phyloP scores from a whole-genome alignment of 2,329 filamentous ascomycete genomes.

The Nigrospora oryzae region DNA sequence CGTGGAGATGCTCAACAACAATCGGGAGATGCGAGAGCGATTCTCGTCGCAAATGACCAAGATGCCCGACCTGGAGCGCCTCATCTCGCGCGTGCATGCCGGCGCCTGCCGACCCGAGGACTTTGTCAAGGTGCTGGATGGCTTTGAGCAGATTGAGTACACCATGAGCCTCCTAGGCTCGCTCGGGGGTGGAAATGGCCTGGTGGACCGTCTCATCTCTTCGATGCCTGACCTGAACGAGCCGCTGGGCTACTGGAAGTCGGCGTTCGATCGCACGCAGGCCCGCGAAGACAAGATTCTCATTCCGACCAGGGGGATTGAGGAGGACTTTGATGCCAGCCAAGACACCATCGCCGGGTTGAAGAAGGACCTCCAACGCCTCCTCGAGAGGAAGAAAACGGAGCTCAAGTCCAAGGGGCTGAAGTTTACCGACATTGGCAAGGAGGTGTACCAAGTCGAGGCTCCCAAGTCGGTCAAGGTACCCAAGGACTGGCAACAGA shows the following conservation, averaged over 20 bases:
- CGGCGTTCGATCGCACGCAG: constrained; percentile 77
- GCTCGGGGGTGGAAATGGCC: constrained; percentile 67
- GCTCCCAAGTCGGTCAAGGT: constrained; percentile 79
- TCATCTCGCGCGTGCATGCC: constrained; percentile 91
- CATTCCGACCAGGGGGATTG: constrained; percentile 78
- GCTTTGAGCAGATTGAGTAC: constrained; percentile 96
- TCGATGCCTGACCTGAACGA: constrained; percentile 78
- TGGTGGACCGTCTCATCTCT: constrained; percentile 75
- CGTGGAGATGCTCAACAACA: constrained; percentile 84
- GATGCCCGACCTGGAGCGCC: constrained; percentile 86
- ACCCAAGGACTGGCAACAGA: constrained; percentile 85
- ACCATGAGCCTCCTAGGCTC: constrained; percentile 73
- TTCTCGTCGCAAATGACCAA: constrained; percentile 84
- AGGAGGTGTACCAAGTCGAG: constrained; percentile 95
- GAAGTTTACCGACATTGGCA: constrained; percentile 78
- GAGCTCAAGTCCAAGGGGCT: constrained; percentile 67
- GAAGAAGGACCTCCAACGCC: constrained; percentile 59
- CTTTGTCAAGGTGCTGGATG: constrained; percentile 87
- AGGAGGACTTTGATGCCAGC: constrained; percentile 85
- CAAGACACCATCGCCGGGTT: constrained; percentile 69
- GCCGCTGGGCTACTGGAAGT: constrained; percentile 76
- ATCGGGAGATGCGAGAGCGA: constrained; percentile 71
- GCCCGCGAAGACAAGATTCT: constrained; percentile 74
- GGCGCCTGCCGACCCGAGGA: constrained; percentile 84
- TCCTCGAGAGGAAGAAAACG: constrained; percentile 64